phyloP scores from a whole-genome alignment of 2,329 filamentous ascomycete species.

The Ceratocystis variospora region DNA sequence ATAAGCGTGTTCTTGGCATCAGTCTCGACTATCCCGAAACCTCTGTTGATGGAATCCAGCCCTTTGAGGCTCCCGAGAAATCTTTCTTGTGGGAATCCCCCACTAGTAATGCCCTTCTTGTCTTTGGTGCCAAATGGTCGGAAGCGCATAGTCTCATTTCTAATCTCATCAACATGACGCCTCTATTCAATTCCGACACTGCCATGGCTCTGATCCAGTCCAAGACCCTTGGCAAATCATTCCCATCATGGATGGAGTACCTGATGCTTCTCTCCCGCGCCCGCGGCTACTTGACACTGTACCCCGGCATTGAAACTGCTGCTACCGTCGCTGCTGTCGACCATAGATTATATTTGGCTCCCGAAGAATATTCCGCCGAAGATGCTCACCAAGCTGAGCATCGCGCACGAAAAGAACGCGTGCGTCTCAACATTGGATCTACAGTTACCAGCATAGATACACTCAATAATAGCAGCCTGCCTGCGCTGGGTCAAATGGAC shows the following conservation, averaged over 20 bases:
- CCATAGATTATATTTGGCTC: conserved; percentile 55
- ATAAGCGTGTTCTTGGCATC: conserved; percentile 55
- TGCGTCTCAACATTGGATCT: conserved; percentile 33
- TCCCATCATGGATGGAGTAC: conserved; percentile 68
- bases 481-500: conserved; percentile 37
- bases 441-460: conserved; percentile 35
- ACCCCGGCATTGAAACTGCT: conserved; percentile 49
- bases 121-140: conserved; percentile 74
- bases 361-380: conserved; percentile 49
- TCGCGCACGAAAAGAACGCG: conserved; percentile 22
- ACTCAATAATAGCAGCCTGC: conserved; percentile 32
- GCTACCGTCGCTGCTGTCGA: conserved; percentile 58
- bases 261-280: conserved; percentile 61
- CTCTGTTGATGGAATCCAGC: conserved; percentile 45
- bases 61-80: conserved; percentile 36
- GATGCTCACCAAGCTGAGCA: conserved; percentile 20
- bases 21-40: conserved; percentile 61
- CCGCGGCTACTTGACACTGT: conserved; percentile 65
- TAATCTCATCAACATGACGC: conserved; percentile 30
- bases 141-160: conserved; percentile 73
- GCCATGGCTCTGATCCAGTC: conserved; percentile 28
- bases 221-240: conserved; percentile 52
- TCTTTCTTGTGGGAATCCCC: conserved; percentile 79
- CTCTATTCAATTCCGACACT: conserved; percentile 27
- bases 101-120: conserved; percentile 65